These are phyloP conservation scores for Royoungia palumana DNA, from an alignment of 768 basidiomycete species.

Conservation along the genomic window DNA sequence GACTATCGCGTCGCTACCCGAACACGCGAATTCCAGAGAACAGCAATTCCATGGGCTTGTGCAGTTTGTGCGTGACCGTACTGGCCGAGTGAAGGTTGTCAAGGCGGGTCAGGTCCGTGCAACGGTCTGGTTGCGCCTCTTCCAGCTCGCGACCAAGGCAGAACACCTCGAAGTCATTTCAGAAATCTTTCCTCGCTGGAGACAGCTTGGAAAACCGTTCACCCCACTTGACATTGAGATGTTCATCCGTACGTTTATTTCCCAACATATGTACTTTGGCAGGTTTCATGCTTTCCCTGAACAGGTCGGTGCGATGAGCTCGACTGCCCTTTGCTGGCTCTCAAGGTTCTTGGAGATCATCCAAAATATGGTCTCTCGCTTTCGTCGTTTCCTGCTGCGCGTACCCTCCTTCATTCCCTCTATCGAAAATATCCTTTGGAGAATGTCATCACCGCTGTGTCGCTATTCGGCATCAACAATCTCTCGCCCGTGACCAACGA, in stretches of 20 bases:
- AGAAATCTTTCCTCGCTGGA: slow-evolving; percentile 50
- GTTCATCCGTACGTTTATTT: slow-evolving; percentile 50
- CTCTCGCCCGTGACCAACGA: slow-evolving; percentile 55
- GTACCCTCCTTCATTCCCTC: slow-evolving; percentile 55
- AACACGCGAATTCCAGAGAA: slow-evolving; percentile 13
- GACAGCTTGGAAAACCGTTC: slow-evolving; percentile 41
- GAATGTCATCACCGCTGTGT: slow-evolving; percentile 46
- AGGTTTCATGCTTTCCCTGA: not conserved
- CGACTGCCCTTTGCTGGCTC: slow-evolving; percentile 50
- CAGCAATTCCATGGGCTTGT: slow-evolving; percentile 21
- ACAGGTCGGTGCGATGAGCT: slow-evolving; percentile 64
- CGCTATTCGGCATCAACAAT: slow-evolving; percentile 52
- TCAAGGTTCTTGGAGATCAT: slow-evolving; percentile 60
- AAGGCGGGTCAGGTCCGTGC: slow-evolving; percentile 39
- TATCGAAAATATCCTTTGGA: slow-evolving; percentile 46
- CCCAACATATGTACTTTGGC: not conserved
- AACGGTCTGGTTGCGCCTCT: slow-evolving; percentile 48
- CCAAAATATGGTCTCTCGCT: slow-evolving; percentile 58
- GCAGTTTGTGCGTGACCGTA: slow-evolving; percentile 29
- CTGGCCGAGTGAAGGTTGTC: slow-evolving; percentile 26
- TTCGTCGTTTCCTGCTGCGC: slow-evolving; percentile 46
- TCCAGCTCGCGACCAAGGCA: slow-evolving; percentile 47
- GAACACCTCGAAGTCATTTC: slow-evolving; percentile 48
- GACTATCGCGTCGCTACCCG: not conserved
- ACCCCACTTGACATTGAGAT: slow-evolving; percentile 39